Conservation (phyloP, 2,329 filamentous ascomycete species). For the Alternaria sp. region DNA sequence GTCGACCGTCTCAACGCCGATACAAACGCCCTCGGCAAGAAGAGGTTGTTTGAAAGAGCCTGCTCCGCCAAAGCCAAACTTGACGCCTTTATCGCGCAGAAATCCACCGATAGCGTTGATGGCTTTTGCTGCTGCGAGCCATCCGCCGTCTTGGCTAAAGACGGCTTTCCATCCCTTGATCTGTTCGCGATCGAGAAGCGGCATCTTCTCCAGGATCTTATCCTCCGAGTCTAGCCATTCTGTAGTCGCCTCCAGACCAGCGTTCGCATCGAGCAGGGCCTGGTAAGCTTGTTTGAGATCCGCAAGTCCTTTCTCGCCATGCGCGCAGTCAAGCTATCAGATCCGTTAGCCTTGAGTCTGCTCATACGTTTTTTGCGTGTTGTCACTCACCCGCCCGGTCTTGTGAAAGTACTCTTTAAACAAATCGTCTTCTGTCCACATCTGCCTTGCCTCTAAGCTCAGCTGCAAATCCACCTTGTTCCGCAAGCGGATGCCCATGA, state of each 20-base stretch:
- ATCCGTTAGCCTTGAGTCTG: constrained; percentile 9
- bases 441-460: constrained; percentile 46
- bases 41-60: constrained; percentile 57
- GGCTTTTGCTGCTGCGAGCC: constrained; percentile 59
- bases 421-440: constrained; percentile 58
- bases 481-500: constrained; percentile 52
- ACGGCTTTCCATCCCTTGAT: constrained; percentile 60
- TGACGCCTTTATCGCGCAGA: constrained; percentile 51
- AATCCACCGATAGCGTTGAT: constrained; percentile 58
- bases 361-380: background rate
- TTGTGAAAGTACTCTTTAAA: constrained; percentile 59
- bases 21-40: constrained; percentile 50
- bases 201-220: constrained; percentile 55
- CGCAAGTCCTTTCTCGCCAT: constrained; percentile 52
- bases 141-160: constrained; percentile 56
- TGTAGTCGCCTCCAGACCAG: constrained; percentile 50
- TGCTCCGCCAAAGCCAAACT: constrained; percentile 55
- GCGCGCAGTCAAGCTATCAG: constrained; percentile 40
- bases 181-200: constrained; percentile 52
- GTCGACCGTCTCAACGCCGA: constrained; percentile 55
- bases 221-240: constrained; percentile 57
- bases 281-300: constrained; percentile 50
- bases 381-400: constrained; percentile 48
- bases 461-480: constrained; percentile 52
- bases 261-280: constrained; percentile 42